Base-by-base conservation (phyloP, 192 early-diverging fungal genomes). In the Coemansia erecta region DNA sequence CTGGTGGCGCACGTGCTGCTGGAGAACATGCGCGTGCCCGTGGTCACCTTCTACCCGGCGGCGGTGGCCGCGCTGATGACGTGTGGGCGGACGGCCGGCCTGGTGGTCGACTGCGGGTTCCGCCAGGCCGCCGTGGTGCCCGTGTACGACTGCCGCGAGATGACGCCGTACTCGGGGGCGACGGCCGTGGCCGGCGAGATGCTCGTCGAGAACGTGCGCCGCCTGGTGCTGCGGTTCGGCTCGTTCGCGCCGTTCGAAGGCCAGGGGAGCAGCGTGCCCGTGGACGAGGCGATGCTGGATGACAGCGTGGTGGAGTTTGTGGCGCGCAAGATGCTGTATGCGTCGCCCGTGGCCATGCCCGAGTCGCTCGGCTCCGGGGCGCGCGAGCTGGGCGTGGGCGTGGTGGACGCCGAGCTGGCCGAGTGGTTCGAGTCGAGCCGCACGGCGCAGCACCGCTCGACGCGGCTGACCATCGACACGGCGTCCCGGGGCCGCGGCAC, bases 31-130 rank as follows among this genome's bases (percentile, higher is more conserved):
- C 85, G 91, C 40, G 91, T 91, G 2, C 92, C 93, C 0, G 85
- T 89, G 8, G 58, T 97, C 15, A 86, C 88, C 2, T 92, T 92
- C 56, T 86, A 88, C 1, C 88, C 90, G 11, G 61, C 83, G 14
- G 81, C 88, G 44, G 72, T 94, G 33, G 66, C 88, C 23, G 86
- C 91, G 1, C 63, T 97, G 42, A 64, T 92, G 56, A 89, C 90
- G 4, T 85, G 86, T 12, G 94, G 94, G 8, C 63, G 71, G 14
- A 83, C 84, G 8, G 86, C 85, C 7, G 94, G 94, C 1, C 71
- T 97, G 53, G 92, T 97, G 1, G 79, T 97, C 17, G 93, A 97
- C 68, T 89, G 87, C 61, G 94, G 93, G 0, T 82, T 91, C 59
- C 66, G 92, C 15, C 85, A 85, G 42, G 86, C 88, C 8, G 84